phyloP scores from a whole-genome alignment of 2,329 filamentous ascomycete genomes.

The Parastagonospora nodorum region DNA sequence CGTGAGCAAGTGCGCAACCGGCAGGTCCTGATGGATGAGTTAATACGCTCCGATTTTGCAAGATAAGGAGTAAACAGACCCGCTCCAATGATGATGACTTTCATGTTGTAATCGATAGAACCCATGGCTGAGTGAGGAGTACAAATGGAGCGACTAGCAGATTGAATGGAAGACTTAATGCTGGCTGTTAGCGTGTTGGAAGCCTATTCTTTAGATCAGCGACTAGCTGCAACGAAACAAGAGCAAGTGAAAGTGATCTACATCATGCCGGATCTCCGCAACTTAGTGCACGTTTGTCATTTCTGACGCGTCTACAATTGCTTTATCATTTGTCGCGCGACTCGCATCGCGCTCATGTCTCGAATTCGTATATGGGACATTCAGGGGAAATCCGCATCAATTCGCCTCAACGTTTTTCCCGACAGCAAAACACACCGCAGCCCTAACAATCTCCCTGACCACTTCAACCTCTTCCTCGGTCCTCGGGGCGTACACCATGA shows the following conservation, averaged over 20 bases:
- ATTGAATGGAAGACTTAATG: neutral
- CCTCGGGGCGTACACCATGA: conserved; percentile 80
- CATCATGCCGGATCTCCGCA: conserved; percentile 26
- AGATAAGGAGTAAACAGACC: conserved; percentile 11
- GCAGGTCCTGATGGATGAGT: conserved; percentile 44
- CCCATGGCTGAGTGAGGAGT: neutral
- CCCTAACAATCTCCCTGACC: conserved; percentile 72
- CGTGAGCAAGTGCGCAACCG: conserved; percentile 50
- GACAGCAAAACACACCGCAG: conserved; percentile 69
- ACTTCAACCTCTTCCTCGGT: conserved; percentile 70
- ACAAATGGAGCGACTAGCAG: neutral
- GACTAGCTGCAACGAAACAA: conserved; percentile 10
- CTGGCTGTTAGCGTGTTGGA: neutral
- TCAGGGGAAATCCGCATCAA: neutral
- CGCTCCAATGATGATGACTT: conserved; percentile 32
- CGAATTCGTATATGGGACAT: neutral
- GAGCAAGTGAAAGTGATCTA: conserved; percentile 12
- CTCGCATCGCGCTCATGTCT: too few species aligned
- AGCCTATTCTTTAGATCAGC: conserved; percentile 1
- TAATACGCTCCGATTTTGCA: neutral
- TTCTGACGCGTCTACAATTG: neutral
- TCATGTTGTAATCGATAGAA: conserved; percentile 15
- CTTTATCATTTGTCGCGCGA: neutral
- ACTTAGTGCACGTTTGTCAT: conserved; percentile 1
- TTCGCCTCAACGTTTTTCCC: conserved; percentile 25